Evolutionary conservation across 495 filamentous ascomycete genomes (phyloP), one percentile per base, ranked within the genome.

Genomic region (Podospora pseudopauciseta): DNA sequence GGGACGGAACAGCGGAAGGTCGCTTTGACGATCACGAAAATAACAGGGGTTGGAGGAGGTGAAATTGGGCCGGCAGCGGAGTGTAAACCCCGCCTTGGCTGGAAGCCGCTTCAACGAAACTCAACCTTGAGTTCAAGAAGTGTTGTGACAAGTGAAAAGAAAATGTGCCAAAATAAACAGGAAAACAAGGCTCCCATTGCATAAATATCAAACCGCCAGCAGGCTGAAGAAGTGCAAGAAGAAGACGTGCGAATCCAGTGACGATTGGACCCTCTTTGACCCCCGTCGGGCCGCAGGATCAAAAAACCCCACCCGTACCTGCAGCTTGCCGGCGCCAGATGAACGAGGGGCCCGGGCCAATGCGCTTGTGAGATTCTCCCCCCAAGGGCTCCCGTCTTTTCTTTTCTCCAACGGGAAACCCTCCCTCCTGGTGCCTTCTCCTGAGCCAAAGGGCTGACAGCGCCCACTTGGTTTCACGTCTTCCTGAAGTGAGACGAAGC

Each of bases 401-500:
- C 57, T 23, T 64, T 34, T 39, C 53, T 19, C 39, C 65, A 20
- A 5, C 59, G 39, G 64, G 60, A 28, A 62, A 34, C 5, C 34
- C 39, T 49, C 39, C 39, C 39, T 49, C 6, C 30, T 57, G 57
- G 39, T 61, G 30, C 49, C 56, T 57, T 30, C 61, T 63, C 61
- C 61, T 57, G 32, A 32, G 32, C 23, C 4, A 28, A 20, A 49
- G 62, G 65, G 61, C 65, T 65, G 65, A 65, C 34, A 69, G 62
- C 64, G 67, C 63, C 63, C 30, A 30, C 49, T 60, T 16, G 64
- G 68, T 70, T 70, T 70, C 68, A 70, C 62, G 39, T 62, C 44
- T 39, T 54, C 53, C 62, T 56, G 39, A 57, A n/a, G 55, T 64
- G 65, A 65, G 62, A 70, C 68, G 56, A 60, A 63, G 60, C 39